Percentiles rank a stretch among this genome's conserved stretches.
These are phyloP conservation scores for Pichia heedii DNA, from an alignment of 805 yeast genomes.

Conservation along the genomic window DNA sequence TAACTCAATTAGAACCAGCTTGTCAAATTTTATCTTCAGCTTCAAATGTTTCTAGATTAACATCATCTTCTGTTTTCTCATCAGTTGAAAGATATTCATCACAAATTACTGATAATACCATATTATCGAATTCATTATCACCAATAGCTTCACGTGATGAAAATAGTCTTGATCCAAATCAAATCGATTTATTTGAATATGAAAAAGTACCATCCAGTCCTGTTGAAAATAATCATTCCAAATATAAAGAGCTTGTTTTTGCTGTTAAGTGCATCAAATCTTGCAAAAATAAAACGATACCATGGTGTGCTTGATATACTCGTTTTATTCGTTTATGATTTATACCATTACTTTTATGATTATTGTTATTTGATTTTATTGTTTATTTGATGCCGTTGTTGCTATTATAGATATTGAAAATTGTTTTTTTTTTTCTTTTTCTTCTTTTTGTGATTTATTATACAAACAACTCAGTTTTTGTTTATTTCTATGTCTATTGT, in stretches of 20 bases:
- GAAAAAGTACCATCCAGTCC: conserved; percentile 1
- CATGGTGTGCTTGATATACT: conserved; percentile 3
- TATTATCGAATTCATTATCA: conserved; percentile 3
- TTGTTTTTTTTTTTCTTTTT: not conserved
- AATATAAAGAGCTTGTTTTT: conserved; percentile 21
- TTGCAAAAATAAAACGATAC: conserved; percentile 12
- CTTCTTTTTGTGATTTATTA: not conserved
- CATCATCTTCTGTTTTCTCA: conserved; percentile 8
- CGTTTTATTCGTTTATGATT: not conserved
- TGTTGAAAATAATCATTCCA: not conserved
- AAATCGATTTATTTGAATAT: not conserved
- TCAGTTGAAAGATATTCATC: conserved; percentile 6
- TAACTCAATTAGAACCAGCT: conserved; percentile 7
- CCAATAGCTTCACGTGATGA: conserved; percentile 6
- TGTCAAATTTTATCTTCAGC: conserved; percentile 6
- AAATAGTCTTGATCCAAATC: not conserved
- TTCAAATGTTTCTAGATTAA: conserved; percentile 2
- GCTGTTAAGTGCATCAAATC: conserved; percentile 23
- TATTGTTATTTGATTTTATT: not conserved
- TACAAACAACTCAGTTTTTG: not conserved
- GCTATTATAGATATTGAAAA: too few species aligned
- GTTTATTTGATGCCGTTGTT: not conserved
- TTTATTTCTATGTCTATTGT: not conserved
- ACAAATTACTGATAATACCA: conserved; percentile 2
- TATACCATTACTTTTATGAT: not conserved